Evolutionary conservation across 805 yeast genomes (phyloP).

Genomic region (Zygotorulaspora sp.): DNA sequence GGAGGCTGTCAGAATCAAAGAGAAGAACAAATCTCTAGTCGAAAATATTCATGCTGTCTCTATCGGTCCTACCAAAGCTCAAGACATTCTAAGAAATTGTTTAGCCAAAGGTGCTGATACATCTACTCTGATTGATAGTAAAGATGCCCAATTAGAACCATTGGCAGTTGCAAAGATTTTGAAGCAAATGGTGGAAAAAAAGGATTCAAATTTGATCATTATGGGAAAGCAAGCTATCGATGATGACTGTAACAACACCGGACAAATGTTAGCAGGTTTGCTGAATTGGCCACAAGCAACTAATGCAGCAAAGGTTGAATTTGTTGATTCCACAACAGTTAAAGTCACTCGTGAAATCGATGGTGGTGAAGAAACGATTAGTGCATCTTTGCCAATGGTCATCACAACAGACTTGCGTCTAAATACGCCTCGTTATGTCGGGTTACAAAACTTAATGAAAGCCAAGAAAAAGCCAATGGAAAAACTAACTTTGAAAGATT

Average conservation of each 20-base stretch:
- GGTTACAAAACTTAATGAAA: constrained; percentile 95
- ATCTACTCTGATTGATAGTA: constrained; percentile 75
- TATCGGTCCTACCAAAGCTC: constrained; percentile 81
- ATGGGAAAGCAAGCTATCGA: constrained; percentile 97
- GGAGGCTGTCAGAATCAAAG: constrained; percentile 80
- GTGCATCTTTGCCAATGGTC: constrained; percentile 74
- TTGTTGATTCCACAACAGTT: constrained; percentile 49
- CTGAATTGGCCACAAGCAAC: constrained; percentile 97
- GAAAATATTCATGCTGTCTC: constrained; percentile 87
- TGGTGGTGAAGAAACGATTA: constrained; percentile 85
- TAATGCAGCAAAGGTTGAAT: constrained; percentile 79
- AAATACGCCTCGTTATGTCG: constrained; percentile 93
- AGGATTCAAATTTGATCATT: constrained; percentile 71
- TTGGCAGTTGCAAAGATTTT: constrained; percentile 83
- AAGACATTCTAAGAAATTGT: constrained; percentile 82
- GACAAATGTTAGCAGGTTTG: constrained; percentile 92
- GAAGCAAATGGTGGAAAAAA: constrained; percentile 62
- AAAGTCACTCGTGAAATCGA: constrained; percentile 89
- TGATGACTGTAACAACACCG: constrained; percentile 91
- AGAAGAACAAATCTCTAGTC: constrained; percentile 58
- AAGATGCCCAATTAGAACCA: constrained; percentile 75
- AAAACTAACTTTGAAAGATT: constrained; percentile 54
- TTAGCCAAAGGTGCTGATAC: constrained; percentile 93
- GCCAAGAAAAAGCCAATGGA: constrained; percentile 94
- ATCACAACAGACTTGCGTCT: constrained; percentile 91